Evolutionary conservation across 768 basidiomycete genomes (phyloP).

Genomic region (Pulveroboletus sp.): DNA sequence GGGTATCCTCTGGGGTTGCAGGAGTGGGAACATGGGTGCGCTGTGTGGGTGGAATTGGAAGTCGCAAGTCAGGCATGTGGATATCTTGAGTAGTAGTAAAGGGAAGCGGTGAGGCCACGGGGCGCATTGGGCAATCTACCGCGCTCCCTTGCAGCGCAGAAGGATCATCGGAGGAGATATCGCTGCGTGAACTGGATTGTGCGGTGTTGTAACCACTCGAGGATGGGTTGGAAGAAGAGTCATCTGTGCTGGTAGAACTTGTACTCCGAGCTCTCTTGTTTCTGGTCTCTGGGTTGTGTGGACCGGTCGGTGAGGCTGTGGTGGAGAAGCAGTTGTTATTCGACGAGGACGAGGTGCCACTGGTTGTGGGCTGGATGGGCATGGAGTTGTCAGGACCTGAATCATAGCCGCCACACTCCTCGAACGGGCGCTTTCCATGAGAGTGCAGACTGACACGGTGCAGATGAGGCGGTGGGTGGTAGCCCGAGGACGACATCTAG

Average conservation of each 20-base stretch:
- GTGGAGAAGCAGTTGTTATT: constrained; percentile 11
- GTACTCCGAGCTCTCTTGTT: constrained; percentile 57
- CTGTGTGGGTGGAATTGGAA: constrained; percentile 21
- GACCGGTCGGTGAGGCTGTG: constrained; percentile 3
- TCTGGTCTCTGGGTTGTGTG: constrained; percentile 43
- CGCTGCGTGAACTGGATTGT: constrained; percentile 33
- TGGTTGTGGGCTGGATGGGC: constrained; percentile 21
- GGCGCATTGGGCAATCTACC: constrained; percentile 17
- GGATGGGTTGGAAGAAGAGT: constrained; percentile 28
- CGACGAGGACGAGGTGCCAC: constrained; percentile 25
- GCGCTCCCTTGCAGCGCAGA: constrained; percentile 9
- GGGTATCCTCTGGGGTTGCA: constrained; percentile 31
- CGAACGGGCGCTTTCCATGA: constrained; percentile 31
- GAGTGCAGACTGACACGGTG: constrained; percentile 24
- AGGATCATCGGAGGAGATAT: constrained; percentile 20
- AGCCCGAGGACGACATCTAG: constrained; percentile 23
- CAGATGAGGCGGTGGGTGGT: constrained; percentile 21
- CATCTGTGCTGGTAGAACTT: constrained; percentile 40
- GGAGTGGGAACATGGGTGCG: constrained; percentile 11
- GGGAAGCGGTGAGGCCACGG: constrained; percentile 30
- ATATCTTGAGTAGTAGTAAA: constrained; percentile 44
- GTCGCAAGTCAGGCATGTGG: constrained; percentile 42
- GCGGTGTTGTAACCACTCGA: constrained; percentile 35
- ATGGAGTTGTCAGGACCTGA: constrained; percentile 29
- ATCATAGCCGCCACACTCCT: constrained; percentile 32